These are phyloP conservation scores for Sugiyamaella sp. DNA, from an alignment of 1,139 yeast species.

Conservation along the genomic window DNA sequence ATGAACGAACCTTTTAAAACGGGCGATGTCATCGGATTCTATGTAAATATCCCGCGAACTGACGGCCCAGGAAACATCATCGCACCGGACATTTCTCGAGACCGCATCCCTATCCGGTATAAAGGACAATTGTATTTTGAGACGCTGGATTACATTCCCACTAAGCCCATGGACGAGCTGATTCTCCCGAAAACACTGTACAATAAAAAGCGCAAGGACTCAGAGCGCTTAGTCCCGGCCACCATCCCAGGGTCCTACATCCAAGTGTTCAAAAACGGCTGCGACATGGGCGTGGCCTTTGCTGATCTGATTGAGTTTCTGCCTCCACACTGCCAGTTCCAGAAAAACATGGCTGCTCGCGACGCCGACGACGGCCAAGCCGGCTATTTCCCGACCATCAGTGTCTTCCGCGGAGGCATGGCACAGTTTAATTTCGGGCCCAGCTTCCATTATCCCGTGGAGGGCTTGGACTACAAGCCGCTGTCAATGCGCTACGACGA, in stretches of 20 bases:
- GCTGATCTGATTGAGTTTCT: slow-evolving; percentile 71
- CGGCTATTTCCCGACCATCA: slow-evolving; percentile 90
- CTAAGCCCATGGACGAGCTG: slow-evolving; percentile 75
- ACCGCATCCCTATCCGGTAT: slow-evolving; percentile 85
- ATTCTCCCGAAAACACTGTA: slow-evolving; percentile 55
- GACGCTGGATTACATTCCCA: slow-evolving; percentile 78
- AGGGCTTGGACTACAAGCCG: slow-evolving; percentile 43
- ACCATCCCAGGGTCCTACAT: slow-evolving; percentile 60
- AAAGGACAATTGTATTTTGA: slow-evolving; percentile 81
- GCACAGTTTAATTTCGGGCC: slow-evolving; percentile 75
- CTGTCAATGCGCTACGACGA: slow-evolving; percentile 67
- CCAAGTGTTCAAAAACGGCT: slow-evolving; percentile 77
- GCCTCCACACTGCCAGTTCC: slow-evolving; percentile 63
- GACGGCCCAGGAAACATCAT: slow-evolving; percentile 2
- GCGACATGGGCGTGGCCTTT: slow-evolving; percentile 63
- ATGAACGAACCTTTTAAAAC: slow-evolving; percentile 58
- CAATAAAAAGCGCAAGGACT: slow-evolving; percentile 33
- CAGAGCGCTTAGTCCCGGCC: slow-evolving; percentile 30
- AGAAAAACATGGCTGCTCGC: slow-evolving; percentile 29
- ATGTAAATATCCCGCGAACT: slow-evolving; percentile 65
- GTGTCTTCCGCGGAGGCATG: slow-evolving; percentile 79
- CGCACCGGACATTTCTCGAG: slow-evolving; percentile 56
- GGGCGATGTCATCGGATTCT: slow-evolving; percentile 84
- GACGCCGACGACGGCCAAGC: slow-evolving; percentile 71
- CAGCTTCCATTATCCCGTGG: slow-evolving; percentile 52